Conservation (phyloP, 257 asterid genomes). For the Leonotis leonurus region DNA sequence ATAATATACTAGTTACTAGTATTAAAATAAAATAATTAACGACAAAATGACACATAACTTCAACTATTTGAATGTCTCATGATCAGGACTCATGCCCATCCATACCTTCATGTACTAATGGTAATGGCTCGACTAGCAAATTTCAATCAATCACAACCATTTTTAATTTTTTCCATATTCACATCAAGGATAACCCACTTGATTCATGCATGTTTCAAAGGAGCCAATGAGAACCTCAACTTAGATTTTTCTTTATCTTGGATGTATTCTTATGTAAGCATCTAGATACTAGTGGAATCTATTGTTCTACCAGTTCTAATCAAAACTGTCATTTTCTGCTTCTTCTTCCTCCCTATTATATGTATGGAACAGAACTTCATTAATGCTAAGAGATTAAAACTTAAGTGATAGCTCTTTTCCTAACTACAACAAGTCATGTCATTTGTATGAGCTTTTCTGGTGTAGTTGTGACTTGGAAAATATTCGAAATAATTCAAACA, state of each 20-base stretch:
- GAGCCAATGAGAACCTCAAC: neutral
- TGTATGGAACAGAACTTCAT: too few species aligned
- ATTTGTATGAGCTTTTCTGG: too few species aligned
- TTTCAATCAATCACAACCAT: too few species aligned
- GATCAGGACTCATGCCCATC: neutral
- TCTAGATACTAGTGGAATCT: neutral
- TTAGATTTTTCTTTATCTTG: neutral
- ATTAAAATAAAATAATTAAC: neutral
- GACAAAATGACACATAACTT: neutral
- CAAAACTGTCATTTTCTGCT: neutral
- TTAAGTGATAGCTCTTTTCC: too few species aligned
- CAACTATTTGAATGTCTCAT: neutral
- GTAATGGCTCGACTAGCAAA: too few species aligned
- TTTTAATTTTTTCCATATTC: neutral
- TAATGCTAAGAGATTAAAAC: too few species aligned
- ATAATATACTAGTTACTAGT: too few species aligned
- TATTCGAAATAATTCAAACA: too few species aligned
- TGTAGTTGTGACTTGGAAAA: too few species aligned
- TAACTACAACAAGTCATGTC: too few species aligned
- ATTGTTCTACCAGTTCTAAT: neutral
- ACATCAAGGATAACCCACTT: constrained; percentile 6
- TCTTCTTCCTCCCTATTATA: too few species aligned
- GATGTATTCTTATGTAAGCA: neutral
- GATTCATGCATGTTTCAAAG: neutral
- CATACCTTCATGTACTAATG: too few species aligned